Evolutionary conservation across 2,329 filamentous ascomycete genomes (phyloP), one percentile per base, ranked within the genome.

Genomic region (Decorospora gaudefroyi): DNA sequence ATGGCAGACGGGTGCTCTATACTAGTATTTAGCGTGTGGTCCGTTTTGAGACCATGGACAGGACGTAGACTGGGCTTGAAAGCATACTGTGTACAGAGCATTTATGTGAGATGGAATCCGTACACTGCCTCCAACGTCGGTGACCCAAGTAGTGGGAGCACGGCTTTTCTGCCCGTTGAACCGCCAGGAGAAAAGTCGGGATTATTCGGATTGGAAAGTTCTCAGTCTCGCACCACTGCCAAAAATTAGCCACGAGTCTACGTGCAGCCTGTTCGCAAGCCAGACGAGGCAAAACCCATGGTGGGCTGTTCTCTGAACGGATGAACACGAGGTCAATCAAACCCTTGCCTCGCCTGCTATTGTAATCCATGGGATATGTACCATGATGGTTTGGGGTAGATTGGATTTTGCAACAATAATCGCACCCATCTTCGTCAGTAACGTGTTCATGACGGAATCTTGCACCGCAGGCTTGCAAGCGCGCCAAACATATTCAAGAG

Each of bases 401-500:
- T 66, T 86, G 75, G 52, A 76, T 77, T 28, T 74, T 64, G 62
- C 67, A 69, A 69, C 72, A 58, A 72, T 78, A 21, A 72, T 76
- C 46, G 71, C 78, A 3, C 72, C 74, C 46, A 76, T 75, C 28
- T 74, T 68, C 36, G 79, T 82, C 64, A 85, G 68, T 51, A 83
- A 80, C 0, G 78, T 80, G 5, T 77, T 78, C n/a, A 85, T 49
- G 1, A 73, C 70, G 3, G 76, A 76, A 55, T 83, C 75, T 6
- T 77, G 69, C 0, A 48, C 43, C 1, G 79, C 78, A 0, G 78
- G 78, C 1, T 72, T 61, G 40, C 78, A 77, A 0, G 78, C 78
- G 76, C 82, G 83, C n/a, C 82, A 81, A 16, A 85, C 73, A 57
- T 85, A 86, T 9, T 82, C 83, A 74, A 85, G 70, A 1, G 66